Conservation (phyloP, 257 asterid species). For the Mentha longifolia region DNA sequence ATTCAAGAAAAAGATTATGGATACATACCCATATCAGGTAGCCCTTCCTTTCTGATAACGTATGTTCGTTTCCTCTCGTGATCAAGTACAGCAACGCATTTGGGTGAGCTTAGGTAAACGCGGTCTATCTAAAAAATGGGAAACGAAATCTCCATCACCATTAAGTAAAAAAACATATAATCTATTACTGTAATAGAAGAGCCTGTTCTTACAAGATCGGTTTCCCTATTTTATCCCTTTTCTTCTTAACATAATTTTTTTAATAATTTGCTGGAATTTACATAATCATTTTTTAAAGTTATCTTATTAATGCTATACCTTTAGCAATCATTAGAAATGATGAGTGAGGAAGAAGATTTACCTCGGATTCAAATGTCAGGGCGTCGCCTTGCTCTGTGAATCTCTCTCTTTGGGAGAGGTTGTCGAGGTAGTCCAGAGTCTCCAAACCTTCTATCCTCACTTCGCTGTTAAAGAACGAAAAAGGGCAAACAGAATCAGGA, state of each 20-base stretch:
- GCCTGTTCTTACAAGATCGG: too few species aligned
- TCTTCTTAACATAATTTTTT: too few species aligned
- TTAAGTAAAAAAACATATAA: neutral
- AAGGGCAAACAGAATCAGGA: neutral
- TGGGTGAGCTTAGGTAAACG: slow-evolving; percentile 72
- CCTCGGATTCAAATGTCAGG: slow-evolving; percentile 95
- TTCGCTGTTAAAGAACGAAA: slow-evolving; percentile 57
- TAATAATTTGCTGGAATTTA: too few species aligned
- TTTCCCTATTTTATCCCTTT: too few species aligned
- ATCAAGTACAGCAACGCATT: slow-evolving; percentile 76
- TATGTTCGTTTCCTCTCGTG: slow-evolving; percentile 90
- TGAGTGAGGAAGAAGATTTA: slow-evolving; percentile 30
- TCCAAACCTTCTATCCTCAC: slow-evolving; percentile 94
- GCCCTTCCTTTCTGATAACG: slow-evolving; percentile 78
- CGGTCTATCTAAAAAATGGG: slow-evolving; percentile 73
- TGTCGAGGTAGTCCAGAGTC: slow-evolving; percentile 90
- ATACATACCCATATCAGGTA: slow-evolving; percentile 81
- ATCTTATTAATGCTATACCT: too few species aligned
- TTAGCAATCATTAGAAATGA: neutral
- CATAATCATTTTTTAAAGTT: too few species aligned
- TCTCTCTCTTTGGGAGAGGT: slow-evolving; percentile 73
- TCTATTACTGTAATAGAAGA: too few species aligned
- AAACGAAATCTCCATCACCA: neutral
- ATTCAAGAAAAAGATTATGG: slow-evolving; percentile 4
- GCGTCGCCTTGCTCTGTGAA: slow-evolving; percentile 98